Base-by-base conservation (phyloP, 345 rosid genomes). In the Leavenworthia alabamica region DNA sequence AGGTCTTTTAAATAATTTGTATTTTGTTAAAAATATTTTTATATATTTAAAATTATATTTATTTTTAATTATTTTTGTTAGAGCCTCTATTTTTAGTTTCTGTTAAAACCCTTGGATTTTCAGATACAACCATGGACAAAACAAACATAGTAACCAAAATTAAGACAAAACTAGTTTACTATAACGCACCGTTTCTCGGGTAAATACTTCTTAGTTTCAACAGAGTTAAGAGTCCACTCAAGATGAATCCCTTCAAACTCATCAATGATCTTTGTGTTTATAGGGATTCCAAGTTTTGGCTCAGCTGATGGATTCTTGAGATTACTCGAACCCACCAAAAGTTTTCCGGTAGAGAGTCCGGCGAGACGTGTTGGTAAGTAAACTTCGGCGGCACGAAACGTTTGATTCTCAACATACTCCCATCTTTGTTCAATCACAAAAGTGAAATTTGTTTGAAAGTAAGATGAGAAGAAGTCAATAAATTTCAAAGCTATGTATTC, bases 311-410 rank as follows among this genome's bases (percentile, higher is more conserved):
- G 75, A 43, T 64, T 64, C 54, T 71, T 64, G 11, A 63, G 53
- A 43, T 64, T 40, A 19, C 19, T 50, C n/a, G 71, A 71, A 31
- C 75, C 75, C 44, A 73, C 67, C 0, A 66, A 9, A 2, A 73
- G 76, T 59, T 65, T 73, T 1, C 67, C 67, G 6, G 68, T 73
- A 6, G 76, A 73, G 8, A 67, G 72, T 27, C 72, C 68, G 12
- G 35, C 60, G 7, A 73, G 62, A 43, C 76, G 50, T 0, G 76
- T 73, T 0, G 72, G 76, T 54, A 66, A 59, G 62, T 73, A 73
- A 53, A 66, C 68, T 52, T 73, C 76, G 4, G 71, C 76, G 0
- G 76, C 76, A 36, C 76, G 76, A 40, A 73, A 73, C 4, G 72
- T 73, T 28, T 73, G 72, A 3, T 73, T 73, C 44, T 73, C 76